Evolutionary conservation across 2,329 filamentous ascomycete genomes (phyloP), one percentile per base, ranked within the genome.

Genomic region (Colletotrichum sp.): DNA sequence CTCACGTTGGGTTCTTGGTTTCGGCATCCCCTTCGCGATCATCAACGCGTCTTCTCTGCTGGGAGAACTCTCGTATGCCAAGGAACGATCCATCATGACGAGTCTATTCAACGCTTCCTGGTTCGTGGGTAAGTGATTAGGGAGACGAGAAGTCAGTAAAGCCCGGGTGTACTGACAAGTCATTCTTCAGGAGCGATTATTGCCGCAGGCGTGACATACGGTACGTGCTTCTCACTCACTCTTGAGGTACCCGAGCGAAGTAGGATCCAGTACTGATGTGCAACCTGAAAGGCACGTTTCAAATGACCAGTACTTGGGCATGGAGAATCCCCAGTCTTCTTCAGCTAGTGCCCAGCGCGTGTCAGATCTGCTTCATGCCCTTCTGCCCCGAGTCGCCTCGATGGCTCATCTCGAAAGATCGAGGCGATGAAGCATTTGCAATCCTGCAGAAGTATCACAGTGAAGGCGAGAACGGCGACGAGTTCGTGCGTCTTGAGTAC

Each of bases 401-500:
- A 68, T 85, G 78, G 76, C 82, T 84, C 9, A 76, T 85, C 44
- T 79, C 81, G 7, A 78, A 79, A 9, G 83, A 84, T 57, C 79
- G 81, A 5, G 75, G 76, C 9, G 83, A 84, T n/a, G 83, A 85
- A 49, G 83, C 83, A 1, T 80, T 80, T 9, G 79, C 78, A 0
- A 71, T 84, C n/a, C 78, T 85, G 7, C 71, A 80, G 66, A 85
- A 84, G 72, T 89, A 88, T 78, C 88, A 90, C 78, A 89, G 89
- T 18, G 90, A 91, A 78, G 90, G 89, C 3, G 84, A 89, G 71
- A 80, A 80, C 7, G 82, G 86, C 39, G 90, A 88, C 0, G 82
- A 87, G 12, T 86, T 92, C 15, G 90, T 92, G 21, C 86, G 88
- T 62, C 21, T 91, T 5, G 89, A 92, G 80, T 90, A 89, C 77